Base-by-base conservation (phyloP, 2,329 filamentous ascomycete species). In the Claviceps cyperi region DNA sequence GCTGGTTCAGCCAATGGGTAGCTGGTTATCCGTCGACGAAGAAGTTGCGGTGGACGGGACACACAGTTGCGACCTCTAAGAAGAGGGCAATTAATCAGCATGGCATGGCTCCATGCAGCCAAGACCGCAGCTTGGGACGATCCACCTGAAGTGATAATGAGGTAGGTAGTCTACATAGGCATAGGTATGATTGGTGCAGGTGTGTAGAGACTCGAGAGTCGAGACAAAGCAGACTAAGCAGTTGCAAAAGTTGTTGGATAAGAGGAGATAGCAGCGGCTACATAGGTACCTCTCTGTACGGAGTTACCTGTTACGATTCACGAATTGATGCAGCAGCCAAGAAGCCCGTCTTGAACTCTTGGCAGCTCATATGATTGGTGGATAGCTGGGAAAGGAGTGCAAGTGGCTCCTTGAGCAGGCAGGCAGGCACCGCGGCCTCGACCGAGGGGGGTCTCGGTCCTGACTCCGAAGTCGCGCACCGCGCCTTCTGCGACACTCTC, bases 41-140 rank as follows among this genome's bases (percentile, higher is more conserved):
- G 38, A 22, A n/a, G 48, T 48, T 39, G 38, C 39, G 43, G 24
- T 49, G 37, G 15, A 24, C 49, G 15, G 48, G 46, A 45, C 41
- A 11, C 43, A 45, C 22, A 44, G 49, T 14, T 4, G 37, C 43
- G 41, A 53, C 64, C 64, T 66, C 58, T 66, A 56, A 65, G 58
- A 60, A 58, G 57, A 43, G 47, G 57, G 58, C 47, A 62, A 66
- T 66, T 66, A 65, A 61, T 65, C 63, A 65, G 63, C 63, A 54
- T 45, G 22, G n/a, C n/a, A n/a, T n/a, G 53, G 54, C 52, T 44
- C 43, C 46, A 36, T 39, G 17, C 40, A 19, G 32, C 9, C 24
- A 39, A 17, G 46, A 36, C 28, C 37, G 43, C 35, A 35, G 22
- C 22, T 37, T 49, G 3, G 40, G 19, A 22, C 19, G 40, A 14